Conservation (phyloP, 2,329 filamentous ascomycete species). For the Sclerotinia borealis region DNA sequence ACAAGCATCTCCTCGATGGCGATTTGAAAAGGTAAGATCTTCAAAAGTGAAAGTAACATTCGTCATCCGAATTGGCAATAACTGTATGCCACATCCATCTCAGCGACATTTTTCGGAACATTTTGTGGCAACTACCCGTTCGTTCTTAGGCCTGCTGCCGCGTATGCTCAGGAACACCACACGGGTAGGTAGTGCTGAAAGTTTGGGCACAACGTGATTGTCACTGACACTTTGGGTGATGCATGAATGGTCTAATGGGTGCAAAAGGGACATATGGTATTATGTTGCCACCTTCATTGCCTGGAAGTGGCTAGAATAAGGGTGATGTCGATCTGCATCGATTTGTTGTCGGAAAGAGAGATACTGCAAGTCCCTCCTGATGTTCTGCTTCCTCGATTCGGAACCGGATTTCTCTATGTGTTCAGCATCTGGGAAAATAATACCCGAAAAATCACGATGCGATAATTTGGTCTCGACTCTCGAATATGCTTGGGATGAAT, state of each 20-base stretch:
- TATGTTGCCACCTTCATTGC: neutral
- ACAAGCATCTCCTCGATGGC: neutral
- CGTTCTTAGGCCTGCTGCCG: neutral
- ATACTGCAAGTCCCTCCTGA: neutral
- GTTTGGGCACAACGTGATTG: slow-evolving; percentile 9
- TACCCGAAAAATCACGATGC: neutral
- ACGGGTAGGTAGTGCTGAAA: neutral
- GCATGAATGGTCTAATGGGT: neutral
- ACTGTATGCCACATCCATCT: slow-evolving; percentile 4
- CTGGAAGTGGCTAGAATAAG: neutral
- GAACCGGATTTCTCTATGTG: neutral
- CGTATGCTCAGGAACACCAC: neutral
- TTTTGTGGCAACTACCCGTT: slow-evolving; percentile 8
- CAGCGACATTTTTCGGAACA: neutral
- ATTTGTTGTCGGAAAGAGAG: neutral
- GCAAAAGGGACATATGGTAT: neutral
- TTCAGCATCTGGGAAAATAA: neutral
- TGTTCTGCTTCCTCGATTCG: neutral
- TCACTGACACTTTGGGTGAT: slow-evolving; percentile 1
- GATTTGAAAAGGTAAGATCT: neutral
- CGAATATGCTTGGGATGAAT: too few species aligned
- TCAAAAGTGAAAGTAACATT: neutral
- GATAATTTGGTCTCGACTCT: neutral
- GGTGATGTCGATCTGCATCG: neutral
- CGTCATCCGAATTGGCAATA: neutral